Evolutionary conservation across 164 flowering plant genomes (phyloP), one percentile per base, ranked within the genome.

Genomic region (Tinospora cordifolia): DNA sequence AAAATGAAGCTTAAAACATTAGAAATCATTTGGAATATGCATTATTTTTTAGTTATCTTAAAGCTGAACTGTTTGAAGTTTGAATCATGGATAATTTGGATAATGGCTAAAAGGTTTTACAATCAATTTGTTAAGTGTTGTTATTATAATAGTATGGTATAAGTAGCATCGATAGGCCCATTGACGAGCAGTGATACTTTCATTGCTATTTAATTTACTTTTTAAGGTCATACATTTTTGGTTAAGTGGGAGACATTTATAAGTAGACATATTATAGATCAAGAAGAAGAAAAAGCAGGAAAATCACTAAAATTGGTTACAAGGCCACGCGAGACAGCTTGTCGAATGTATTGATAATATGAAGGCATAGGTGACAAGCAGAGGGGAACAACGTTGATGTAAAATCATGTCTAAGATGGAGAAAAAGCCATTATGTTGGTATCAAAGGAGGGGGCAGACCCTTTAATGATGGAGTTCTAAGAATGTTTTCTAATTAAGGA

Each of bases 361-460:
- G 17, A 51, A 17, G 59, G 21, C 59, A 17, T 15, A 51, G 59
- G 59, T 15, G 59, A 51, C 59, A 51, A 51, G 59, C 17, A 51
- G 59, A 51, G 22, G 59, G n/a, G 59, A 51, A 51, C 59, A 51
- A 51, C 8, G 17, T 51, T 51, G 6, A 51, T 51, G 59, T 51
- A 51, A 51, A 51, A 51, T 51, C 59, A 51, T 51, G 59, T 51
- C 17, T 8, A 51, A 51, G 59, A 51, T 51, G 59, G 59, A 51
- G 59, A 17, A 17, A n/a, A 51, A n/a, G 59, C n/a, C 59, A 51
- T 51, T 17, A 51, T 51, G 59, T 51, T 51, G 59, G 21, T 51
- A 14, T 17, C 22, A 51, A 51, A 51, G 19, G n/a, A 51, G 59
- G 59, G 59, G 59, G 59, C 59, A 51, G n/a, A 17, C n/a, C 59